A percentile compares a stretch with the other conserved stretches of the same genome.
Evolutionary conservation across 352 stramenopile genomes (phyloP).

Genomic region (Phytophthora meadii): DNA sequence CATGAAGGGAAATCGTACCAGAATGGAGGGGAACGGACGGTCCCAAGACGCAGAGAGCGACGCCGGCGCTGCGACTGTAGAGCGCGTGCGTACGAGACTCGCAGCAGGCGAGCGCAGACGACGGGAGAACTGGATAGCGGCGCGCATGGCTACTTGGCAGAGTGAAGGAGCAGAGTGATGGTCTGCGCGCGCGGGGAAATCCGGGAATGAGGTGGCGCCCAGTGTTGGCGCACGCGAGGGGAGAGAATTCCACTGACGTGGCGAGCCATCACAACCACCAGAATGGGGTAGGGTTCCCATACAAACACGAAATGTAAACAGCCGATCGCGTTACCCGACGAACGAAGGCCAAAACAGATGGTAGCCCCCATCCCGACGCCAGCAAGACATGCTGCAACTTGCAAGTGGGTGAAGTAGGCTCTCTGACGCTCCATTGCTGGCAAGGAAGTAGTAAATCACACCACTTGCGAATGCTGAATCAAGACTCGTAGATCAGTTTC

Average conservation of each 20-base stretch:
- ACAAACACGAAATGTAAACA: constrained; percentile 39
- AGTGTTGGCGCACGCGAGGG: constrained; percentile 3
- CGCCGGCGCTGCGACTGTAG: constrained; percentile 40
- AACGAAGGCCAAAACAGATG: constrained; percentile 21
- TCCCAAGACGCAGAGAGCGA: constrained; percentile 79
- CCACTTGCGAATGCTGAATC: too few species aligned
- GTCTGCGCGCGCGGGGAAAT: constrained; percentile 16
- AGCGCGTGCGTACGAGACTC: constrained; percentile 7
- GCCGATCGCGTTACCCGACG: constrained; percentile 50
- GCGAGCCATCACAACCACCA: constrained; percentile 28
- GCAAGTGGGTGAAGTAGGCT: too few species aligned
- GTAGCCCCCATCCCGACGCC: constrained; percentile 2
- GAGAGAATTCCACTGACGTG: constrained; percentile 7
- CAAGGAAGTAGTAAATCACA: too few species aligned
- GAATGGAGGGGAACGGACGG: constrained; percentile 77
- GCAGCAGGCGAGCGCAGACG: constrained; percentile 22
- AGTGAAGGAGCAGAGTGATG: constrained; percentile 10
- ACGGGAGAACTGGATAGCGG: constrained; percentile 39
- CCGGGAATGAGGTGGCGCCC: constrained; percentile 13
- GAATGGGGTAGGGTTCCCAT: constrained; percentile 13
- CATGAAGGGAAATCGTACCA: constrained; percentile 51
- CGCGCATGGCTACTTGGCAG: constrained; percentile 29
- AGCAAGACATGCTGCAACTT: background rate
- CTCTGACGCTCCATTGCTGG: background rate
- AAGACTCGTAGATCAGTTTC: too few species aligned